Percentiles rank a stretch among this genome's conserved stretches.
These are phyloP conservation scores for Phyllosticta citribraziliensis DNA, from an alignment of 2,329 filamentous ascomycete species.

Conservation along the genomic window DNA sequence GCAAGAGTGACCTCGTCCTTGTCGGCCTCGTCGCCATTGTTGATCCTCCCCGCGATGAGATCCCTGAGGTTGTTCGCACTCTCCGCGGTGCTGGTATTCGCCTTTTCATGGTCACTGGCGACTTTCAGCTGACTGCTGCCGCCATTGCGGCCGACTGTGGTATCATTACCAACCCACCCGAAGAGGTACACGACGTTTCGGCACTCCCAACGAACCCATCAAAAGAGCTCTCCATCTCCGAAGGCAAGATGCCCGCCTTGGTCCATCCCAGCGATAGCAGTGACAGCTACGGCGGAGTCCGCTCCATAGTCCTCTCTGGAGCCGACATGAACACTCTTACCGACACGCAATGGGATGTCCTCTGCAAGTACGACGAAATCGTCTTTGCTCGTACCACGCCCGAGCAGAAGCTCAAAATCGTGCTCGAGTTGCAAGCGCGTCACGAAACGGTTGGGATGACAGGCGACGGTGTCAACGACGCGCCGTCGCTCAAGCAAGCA, in stretches of 20 bases:
- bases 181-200: conserved; percentile 43
- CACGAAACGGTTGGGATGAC: conserved; percentile 47
- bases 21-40: conserved; percentile 50
- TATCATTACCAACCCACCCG: conserved; percentile 49
- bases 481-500: conserved; percentile 48
- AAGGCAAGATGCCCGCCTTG: background rate
- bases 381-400: conserved; percentile 69
- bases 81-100: conserved; percentile 60
- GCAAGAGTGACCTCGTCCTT: conserved; percentile 40
- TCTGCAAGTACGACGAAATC: conserved; percentile 59
- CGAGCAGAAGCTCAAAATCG: conserved; percentile 70
- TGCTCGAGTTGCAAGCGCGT: conserved; percentile 59
- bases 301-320: conserved; percentile 23
- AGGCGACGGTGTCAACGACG: conserved; percentile 41
- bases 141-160: conserved; percentile 65
- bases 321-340: conserved; percentile 53
- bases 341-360: conserved; percentile 57
- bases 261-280: conserved; percentile 35
- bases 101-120: conserved; percentile 76
- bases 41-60: conserved; percentile 51
- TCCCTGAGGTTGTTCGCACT: conserved; percentile 49
- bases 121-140: conserved; percentile 64
- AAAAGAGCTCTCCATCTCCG: conserved; percentile 16
- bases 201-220: conserved; percentile 33
- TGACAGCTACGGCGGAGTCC: conserved; percentile 31